phyloP scores from a whole-genome alignment of 192 early-diverging fungal species.

The Linderina pennispora region DNA sequence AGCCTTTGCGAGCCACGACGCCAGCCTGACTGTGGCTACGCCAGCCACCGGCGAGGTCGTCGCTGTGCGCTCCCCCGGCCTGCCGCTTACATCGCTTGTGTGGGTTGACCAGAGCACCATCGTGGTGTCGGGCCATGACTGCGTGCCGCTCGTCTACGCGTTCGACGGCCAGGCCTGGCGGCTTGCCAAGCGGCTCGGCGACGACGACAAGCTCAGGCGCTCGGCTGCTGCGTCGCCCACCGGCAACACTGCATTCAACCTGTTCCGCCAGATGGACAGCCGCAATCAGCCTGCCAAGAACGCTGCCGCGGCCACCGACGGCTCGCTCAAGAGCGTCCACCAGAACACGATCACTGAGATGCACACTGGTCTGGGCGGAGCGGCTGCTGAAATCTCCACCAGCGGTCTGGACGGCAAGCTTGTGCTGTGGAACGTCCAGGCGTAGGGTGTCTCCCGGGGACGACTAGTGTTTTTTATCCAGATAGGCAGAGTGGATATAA shows the following conservation, averaged over 20 bases:
- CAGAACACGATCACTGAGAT: conserved; percentile 93
- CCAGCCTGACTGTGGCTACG: conserved; percentile 70
- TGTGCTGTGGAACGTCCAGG: conserved; percentile 34
- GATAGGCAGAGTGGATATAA: too few species aligned
- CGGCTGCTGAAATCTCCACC: conserved; percentile 26
- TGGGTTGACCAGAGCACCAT: conserved; percentile 74
- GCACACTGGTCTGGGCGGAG: conserved; percentile 22
- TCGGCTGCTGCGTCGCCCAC: conserved; percentile 42
- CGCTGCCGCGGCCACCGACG: conserved; percentile 19
- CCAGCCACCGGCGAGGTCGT: conserved; percentile 57
- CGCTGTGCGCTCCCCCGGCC: conserved; percentile 53
- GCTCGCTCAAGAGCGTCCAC: conserved; percentile 72
- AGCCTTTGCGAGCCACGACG: conserved; percentile 84
- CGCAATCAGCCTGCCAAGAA: conserved; percentile 53
- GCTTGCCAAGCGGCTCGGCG: conserved; percentile 65
- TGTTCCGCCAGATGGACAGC: conserved; percentile 92
- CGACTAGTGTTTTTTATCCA: too few species aligned
- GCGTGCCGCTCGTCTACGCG: conserved; percentile 78
- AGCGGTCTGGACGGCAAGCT: conserved; percentile 44
- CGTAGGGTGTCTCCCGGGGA: too few species aligned
- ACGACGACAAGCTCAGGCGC: conserved; percentile 58
- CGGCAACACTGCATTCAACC: conserved; percentile 67
- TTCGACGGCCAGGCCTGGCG: conserved; percentile 46
- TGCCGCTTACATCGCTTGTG: conserved; percentile 74
- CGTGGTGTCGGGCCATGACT: conserved; percentile 91